Evolutionary conservation across 2,329 filamentous ascomycete genomes (phyloP).

Genomic region (Xylaria sp.): DNA sequence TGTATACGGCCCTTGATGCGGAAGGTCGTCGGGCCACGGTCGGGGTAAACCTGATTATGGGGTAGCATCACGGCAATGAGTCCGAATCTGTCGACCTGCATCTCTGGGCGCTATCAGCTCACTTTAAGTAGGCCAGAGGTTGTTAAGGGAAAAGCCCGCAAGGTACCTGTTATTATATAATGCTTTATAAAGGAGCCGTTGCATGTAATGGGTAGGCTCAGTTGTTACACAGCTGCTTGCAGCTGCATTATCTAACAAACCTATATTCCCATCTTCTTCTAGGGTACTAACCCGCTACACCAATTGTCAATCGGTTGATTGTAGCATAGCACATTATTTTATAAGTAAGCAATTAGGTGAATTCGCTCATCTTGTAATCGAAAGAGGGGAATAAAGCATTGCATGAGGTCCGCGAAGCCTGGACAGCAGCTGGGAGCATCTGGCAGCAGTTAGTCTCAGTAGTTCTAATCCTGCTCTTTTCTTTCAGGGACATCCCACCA

Average conservation of each 20-base stretch:
- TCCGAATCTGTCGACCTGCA: conserved; percentile 23
- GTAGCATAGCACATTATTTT: no score
- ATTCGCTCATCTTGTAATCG: neutral
- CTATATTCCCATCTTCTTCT: neutral
- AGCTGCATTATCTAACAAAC: neutral
- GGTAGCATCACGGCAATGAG: conserved; percentile 29
- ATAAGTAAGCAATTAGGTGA: no score
- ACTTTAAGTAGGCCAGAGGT: neutral
- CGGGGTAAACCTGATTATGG: conserved; percentile 30
- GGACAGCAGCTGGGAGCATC: neutral
- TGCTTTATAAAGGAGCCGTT: conserved; percentile 11
- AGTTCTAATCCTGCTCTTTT: neutral
- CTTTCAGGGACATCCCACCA: neutral
- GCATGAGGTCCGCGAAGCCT: neutral
- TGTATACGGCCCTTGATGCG: conserved; percentile 25
- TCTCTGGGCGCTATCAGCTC: conserved; percentile 8
- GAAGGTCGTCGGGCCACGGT: conserved; percentile 26
- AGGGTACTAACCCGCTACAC: neutral
- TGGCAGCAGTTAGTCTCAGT: neutral
- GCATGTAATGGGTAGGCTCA: neutral
- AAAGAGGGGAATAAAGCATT: neutral
- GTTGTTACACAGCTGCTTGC: neutral
- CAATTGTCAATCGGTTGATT: no score
- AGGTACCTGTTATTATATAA: conserved; percentile 7
- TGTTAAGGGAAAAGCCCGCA: neutral